These are phyloP conservation scores for Saccharomyces paradoxus DNA, from an alignment of 805 yeast genomes.

Conservation along the genomic window DNA sequence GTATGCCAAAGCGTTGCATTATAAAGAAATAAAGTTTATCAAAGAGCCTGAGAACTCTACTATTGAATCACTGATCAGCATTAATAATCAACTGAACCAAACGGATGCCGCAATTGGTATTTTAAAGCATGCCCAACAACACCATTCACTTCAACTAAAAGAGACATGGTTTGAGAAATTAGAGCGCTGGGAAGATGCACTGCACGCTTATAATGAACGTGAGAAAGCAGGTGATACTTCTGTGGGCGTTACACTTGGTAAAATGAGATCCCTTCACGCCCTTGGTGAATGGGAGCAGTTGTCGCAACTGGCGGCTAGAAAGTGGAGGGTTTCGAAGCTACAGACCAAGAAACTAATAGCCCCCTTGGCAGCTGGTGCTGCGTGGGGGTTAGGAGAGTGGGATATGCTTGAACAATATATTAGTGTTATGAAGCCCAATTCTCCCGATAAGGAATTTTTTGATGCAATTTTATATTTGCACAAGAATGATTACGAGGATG, in stretches of 20 bases:
- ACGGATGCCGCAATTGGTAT: conserved; percentile 96
- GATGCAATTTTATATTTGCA: conserved; percentile 80
- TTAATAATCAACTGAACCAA: conserved; percentile 88
- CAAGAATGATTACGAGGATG: conserved; percentile 73
- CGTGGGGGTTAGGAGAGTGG: conserved; percentile 97
- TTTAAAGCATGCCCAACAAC: conserved; percentile 81
- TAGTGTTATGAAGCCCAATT: conserved; percentile 76
- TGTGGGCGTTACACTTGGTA: conserved; percentile 86
- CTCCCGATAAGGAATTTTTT: conserved; percentile 91
- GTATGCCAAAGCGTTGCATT: conserved; percentile 90
- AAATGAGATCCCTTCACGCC: conserved; percentile 93
- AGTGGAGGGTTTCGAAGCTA: conserved; percentile 66
- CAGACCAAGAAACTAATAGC: conserved; percentile 78
- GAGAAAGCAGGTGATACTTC: conserved; percentile 46
- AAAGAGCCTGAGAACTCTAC: conserved; percentile 82
- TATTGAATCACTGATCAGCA: conserved; percentile 80
- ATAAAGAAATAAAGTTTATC: conserved; percentile 87
- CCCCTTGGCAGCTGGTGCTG: conserved; percentile 94
- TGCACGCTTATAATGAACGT: conserved; percentile 75
- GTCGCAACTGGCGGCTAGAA: conserved; percentile 72
- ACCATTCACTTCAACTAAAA: conserved; percentile 77
- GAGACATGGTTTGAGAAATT: conserved; percentile 95
- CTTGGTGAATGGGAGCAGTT: conserved; percentile 94
- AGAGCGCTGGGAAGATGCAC: conserved; percentile 95
- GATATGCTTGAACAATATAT: conserved; percentile 88